Evolutionary conservation across 2,329 filamentous ascomycete species (phyloP), one percentile per base, ranked within the genome.

Genomic region (Sporothrix brasiliensis): DNA sequence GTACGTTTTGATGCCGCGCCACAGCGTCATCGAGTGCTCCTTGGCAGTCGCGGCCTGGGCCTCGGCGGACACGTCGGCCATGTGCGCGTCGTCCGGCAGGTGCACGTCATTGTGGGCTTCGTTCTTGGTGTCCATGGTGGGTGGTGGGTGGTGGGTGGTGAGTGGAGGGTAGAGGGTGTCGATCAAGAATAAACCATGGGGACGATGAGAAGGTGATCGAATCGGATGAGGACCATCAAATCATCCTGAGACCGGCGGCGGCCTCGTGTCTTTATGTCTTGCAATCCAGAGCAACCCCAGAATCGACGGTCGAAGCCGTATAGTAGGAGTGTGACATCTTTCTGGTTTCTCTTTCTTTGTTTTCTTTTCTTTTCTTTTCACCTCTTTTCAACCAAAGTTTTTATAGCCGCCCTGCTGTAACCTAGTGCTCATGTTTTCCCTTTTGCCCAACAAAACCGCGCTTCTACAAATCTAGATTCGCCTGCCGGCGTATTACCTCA

Each of bases 11-110:
- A 71, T 53, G 34, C 52, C 67, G 30, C 66, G 19, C 50, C 56
- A 30, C 19, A 71, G 53, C 9, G 19, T 56, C 63, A 72, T 68
- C 14, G 56, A 58, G 21, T 67, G 68, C 39, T 72, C 69, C 52
- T 61, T 63, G 47, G 50, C 69, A 41, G 69, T 53, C 6, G 58
- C 44, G 7, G 27, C 27, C 9, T 58, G 54, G 14, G 66, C 53
- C 14, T 68, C 39, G 21, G 52, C 39, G 10, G 39, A 19, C 30
- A 56, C 52, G 21, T 44, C 52, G 2, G 39, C 30, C 21, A 34
- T 6, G 3, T 66, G 30, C 14, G 14, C 54, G 4, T 16, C 14
- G 27, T 6, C 14, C 14, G 54, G 3, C 54, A 58, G 5, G 5
- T 34, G 54, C 27, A 19, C 16, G 54, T n/a, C 54, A 5, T 58